Conservation (phyloP, 768 basidiomycete species). For the Termitomyces sp. region DNA sequence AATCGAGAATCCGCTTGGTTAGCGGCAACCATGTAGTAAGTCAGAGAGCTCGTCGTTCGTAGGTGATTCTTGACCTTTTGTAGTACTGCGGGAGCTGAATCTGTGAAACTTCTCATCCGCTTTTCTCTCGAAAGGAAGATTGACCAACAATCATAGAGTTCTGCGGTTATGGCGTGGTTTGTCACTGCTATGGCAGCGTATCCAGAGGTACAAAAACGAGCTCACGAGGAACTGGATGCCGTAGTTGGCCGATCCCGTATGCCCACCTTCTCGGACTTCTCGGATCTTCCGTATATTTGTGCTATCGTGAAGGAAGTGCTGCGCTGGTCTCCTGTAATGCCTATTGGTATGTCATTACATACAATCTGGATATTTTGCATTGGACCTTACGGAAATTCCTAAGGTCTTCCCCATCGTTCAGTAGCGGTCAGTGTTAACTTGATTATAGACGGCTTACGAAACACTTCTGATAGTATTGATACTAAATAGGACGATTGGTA, state of each 20-base stretch:
- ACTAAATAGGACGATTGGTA: not conserved
- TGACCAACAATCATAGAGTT: not conserved
- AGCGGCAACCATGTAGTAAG: not conserved
- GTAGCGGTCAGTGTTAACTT: not conserved
- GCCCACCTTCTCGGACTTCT: not conserved
- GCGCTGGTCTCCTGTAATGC: not conserved
- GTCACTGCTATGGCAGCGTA: conserved; percentile 5
- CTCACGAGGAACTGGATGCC: conserved; percentile 7
- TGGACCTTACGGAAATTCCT: not conserved
- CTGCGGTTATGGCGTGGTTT: conserved; percentile 7
- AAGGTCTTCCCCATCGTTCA: not conserved
- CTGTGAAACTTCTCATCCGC: not conserved
- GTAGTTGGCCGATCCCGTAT: conserved; percentile 1
- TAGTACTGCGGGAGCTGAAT: not conserved
- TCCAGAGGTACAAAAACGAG: conserved; percentile 7
- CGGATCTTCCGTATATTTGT: not conserved
- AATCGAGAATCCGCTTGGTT: not conserved
- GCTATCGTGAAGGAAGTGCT: not conserved
- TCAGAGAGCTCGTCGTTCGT: not conserved
- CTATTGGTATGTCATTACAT: not conserved
- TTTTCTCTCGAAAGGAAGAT: not conserved
- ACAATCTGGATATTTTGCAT: not conserved
- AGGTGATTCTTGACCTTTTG: not conserved
- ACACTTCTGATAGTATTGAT: not conserved
- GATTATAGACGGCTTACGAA: not conserved